Evolutionary conservation across 2,329 filamentous ascomycete species (phyloP).

Genomic region (Alternaria consortialis): DNA sequence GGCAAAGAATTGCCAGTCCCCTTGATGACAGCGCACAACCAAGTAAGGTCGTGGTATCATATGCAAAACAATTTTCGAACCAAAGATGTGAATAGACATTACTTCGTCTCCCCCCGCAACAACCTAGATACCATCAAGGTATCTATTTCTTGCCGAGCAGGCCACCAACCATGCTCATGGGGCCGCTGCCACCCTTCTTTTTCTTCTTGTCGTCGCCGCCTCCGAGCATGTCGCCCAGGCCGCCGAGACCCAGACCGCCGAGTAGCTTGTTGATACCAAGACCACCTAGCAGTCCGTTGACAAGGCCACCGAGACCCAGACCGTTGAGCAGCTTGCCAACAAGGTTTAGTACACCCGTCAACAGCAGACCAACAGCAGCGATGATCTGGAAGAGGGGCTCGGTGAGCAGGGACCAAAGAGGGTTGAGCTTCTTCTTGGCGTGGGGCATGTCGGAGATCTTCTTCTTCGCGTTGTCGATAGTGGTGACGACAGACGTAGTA

Average conservation of each 20-base stretch:
- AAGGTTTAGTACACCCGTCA: slow-evolving; percentile 83
- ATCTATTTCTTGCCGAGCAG: slow-evolving; percentile 55
- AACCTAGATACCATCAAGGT: neutral
- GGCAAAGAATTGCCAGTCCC: neutral
- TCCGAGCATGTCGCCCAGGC: slow-evolving; percentile 59
- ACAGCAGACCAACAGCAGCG: slow-evolving; percentile 82
- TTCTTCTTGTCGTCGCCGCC: slow-evolving; percentile 65
- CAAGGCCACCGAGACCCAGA: slow-evolving; percentile 81
- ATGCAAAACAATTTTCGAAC: slow-evolving; percentile 24
- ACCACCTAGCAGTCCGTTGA: slow-evolving; percentile 80
- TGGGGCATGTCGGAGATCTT: slow-evolving; percentile 91
- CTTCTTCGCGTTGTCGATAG: slow-evolving; percentile 87
- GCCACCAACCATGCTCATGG: slow-evolving; percentile 58
- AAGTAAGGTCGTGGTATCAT: slow-evolving; percentile 27
- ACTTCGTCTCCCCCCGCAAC: slow-evolving; percentile 20
- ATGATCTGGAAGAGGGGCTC: slow-evolving; percentile 94
- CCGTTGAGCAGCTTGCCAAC: slow-evolving; percentile 83
- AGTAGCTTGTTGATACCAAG: slow-evolving; percentile 80
- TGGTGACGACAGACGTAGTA: slow-evolving; percentile 79
- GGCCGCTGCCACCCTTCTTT: slow-evolving; percentile 48
- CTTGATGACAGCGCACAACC: neutral
- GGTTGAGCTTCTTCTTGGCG: slow-evolving; percentile 93
- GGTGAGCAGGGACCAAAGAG: slow-evolving; percentile 81
- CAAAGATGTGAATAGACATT: slow-evolving; percentile 22
- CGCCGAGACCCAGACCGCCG: slow-evolving; percentile 72